Base-by-base conservation (phyloP, 495 filamentous ascomycete species). In the Podospora comata region DNA sequence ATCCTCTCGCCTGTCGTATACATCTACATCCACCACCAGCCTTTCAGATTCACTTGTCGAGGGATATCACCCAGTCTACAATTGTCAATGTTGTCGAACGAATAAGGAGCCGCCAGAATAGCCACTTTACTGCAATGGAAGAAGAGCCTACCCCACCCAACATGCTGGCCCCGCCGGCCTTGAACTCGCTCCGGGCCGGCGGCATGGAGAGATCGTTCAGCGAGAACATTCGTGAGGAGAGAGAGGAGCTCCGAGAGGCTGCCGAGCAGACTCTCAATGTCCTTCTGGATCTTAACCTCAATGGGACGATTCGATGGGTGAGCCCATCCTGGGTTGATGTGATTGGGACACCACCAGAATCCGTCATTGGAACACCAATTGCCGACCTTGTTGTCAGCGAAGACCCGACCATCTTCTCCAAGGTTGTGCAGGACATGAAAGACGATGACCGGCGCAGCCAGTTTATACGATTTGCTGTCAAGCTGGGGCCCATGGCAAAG, bases 291-390 rank as follows among this genome's bases (percentile, higher is more conserved):
- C 85, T 99, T 64, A 91, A 90, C 72, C 83, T 98, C 60, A 91
- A 96, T 72, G 92, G 92, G 60, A 89, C 86, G 54, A 90, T 99
- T 72, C 88, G 91, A 75, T 98, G 96, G 92, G 94, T 95, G 67
- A 98, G 94, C 78, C 91, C 93, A 9, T 96, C 94, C n/a, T 99
- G 95, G 95, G 87, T 87, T 66, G 92, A 97, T 73, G 91, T 99
- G 58, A 89, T 98, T 60, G 95, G 95, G 61, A 93, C 91, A 4
- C 73, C 84, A 56, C 86, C 88, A 19, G 87, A 90, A 18, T 85
- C 89, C 15, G 89, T 97, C 62, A 82, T 90, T 64, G 91, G 91
- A 61, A 90, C 86, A 62, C 80, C 89, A 61, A 93, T 99, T 69
- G 85, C 91, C 34, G 91, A 97, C 53, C 75, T 98, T 23, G 81